Conservation (phyloP, 2,329 filamentous ascomycete genomes). For the Trichoderma endophyticum region DNA sequence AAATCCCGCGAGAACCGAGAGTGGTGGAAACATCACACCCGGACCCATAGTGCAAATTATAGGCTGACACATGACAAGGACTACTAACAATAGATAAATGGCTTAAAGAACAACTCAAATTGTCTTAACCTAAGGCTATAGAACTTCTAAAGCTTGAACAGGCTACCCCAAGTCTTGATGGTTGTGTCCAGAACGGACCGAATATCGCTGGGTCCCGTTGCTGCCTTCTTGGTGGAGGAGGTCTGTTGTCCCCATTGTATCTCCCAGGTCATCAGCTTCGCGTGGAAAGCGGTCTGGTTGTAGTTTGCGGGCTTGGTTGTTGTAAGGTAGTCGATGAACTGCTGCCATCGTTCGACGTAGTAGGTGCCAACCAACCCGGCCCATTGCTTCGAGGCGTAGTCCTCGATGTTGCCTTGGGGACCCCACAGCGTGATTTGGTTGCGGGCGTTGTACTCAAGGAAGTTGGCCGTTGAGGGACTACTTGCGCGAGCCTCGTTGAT, state of each 20-base stretch:
- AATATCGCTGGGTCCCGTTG: not conserved
- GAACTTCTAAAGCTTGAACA: not conserved
- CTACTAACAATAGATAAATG: not conserved
- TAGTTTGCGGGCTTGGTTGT: slow-evolving; percentile 14
- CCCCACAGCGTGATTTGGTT: slow-evolving; percentile 53
- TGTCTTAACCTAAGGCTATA: not conserved
- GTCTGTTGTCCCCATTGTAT: slow-evolving; percentile 9
- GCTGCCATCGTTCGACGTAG: slow-evolving; percentile 45
- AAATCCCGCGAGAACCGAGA: not conserved
- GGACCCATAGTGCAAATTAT: not conserved
- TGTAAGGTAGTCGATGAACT: slow-evolving; percentile 41
- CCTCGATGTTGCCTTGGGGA: slow-evolving; percentile 44
- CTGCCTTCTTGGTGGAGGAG: not conserved
- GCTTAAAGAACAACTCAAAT: not conserved
- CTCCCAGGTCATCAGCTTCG: slow-evolving; percentile 12
- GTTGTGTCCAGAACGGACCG: not conserved
- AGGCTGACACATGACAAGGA: not conserved
- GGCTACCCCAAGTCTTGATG: not conserved
- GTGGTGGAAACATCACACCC: not conserved
- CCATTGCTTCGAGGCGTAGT: slow-evolving; percentile 51
- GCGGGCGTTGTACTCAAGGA: slow-evolving; percentile 44
- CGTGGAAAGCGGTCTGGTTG: slow-evolving; percentile 19
- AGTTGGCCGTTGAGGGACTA: slow-evolving; percentile 28
- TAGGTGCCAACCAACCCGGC: slow-evolving; percentile 44
- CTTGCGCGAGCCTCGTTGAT: slow-evolving; percentile 37